A percentile compares a stretch with the other conserved stretches of the same genome.
Conservation (phyloP, 371 early-diverging fungal species). For the Rhizopus delemar region DNA sequence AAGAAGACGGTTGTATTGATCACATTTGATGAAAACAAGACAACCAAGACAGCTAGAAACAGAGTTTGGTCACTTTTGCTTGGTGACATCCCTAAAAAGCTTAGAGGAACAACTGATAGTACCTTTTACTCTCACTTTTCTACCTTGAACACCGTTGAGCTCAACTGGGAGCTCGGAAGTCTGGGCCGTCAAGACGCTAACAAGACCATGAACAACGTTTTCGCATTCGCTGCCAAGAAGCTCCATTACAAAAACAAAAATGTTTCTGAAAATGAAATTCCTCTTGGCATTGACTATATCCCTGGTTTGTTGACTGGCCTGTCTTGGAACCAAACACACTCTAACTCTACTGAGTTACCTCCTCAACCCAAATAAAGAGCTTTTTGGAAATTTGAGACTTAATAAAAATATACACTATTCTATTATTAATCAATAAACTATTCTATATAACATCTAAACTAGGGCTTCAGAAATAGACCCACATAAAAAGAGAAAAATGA, state of each 20-base stretch:
- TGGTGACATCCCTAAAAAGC: slow-evolving; percentile 28
- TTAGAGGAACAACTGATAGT: slow-evolving; percentile 47
- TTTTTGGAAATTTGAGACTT: no score
- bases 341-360: not conserved
- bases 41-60: slow-evolving; percentile 20
- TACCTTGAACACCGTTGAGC: slow-evolving; percentile 55
- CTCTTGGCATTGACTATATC: slow-evolving; percentile 9
- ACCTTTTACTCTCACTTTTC: slow-evolving; percentile 57
- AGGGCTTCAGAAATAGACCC: no score
- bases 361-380: not conserved
- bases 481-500: no score
- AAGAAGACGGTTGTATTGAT: slow-evolving; percentile 29
- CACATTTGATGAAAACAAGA: slow-evolving; percentile 33
- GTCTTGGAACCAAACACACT: slow-evolving; percentile 30
- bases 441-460: no score
- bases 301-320: slow-evolving; percentile 41
- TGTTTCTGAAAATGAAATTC: slow-evolving; percentile 29
- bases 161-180: slow-evolving; percentile 64
- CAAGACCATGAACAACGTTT: slow-evolving; percentile 40
- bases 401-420: no score
- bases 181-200: slow-evolving; percentile 56
- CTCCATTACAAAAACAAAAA: slow-evolving; percentile 35
- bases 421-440: not conserved
- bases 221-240: slow-evolving; percentile 30
- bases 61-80: slow-evolving; percentile 35